Conservation (phyloP, 2,329 filamentous ascomycete species). For the Xylariaceae sp. region DNA sequence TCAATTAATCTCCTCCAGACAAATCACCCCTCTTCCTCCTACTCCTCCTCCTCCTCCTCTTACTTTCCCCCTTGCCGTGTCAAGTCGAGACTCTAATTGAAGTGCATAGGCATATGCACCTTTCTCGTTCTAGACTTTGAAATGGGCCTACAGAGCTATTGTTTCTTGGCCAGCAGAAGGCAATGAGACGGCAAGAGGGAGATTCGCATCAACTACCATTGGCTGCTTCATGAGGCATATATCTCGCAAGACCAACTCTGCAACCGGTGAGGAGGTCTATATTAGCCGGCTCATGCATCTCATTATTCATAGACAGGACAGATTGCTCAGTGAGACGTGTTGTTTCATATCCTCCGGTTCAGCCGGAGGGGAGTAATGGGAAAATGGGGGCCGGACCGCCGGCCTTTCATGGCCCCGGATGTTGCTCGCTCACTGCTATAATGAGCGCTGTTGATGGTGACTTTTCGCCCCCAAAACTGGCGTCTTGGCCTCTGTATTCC, state of each 20-base stretch:
- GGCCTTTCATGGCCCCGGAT: background rate
- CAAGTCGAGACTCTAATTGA: constrained; percentile 5
- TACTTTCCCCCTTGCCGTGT: constrained; percentile 5
- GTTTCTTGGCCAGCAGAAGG: background rate
- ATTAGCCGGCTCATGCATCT: constrained; percentile 3
- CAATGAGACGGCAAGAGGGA: background rate
- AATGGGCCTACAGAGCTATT: constrained; percentile 4
- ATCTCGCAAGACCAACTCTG: background rate
- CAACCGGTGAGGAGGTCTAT: background rate
- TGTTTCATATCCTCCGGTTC: background rate
- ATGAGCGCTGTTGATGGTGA: background rate
- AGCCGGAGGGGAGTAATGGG: background rate
- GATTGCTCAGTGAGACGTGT: background rate
- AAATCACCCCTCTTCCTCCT: no score
- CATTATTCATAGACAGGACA: background rate
- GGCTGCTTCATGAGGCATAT: background rate
- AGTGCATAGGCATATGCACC: constrained; percentile 7
- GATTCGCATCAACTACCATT: background rate
- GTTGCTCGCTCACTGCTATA: background rate
- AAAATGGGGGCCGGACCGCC: background rate
- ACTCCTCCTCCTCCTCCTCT: background rate
- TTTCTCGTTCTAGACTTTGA: constrained; percentile 5
- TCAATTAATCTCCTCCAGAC: background rate
- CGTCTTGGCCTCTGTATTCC: background rate
- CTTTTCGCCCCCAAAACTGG: background rate